Evolutionary conservation across 352 stramenopile genomes (phyloP), one percentile per base, ranked within the genome.

Genomic region (Globisporangium recalcitrans): DNA sequence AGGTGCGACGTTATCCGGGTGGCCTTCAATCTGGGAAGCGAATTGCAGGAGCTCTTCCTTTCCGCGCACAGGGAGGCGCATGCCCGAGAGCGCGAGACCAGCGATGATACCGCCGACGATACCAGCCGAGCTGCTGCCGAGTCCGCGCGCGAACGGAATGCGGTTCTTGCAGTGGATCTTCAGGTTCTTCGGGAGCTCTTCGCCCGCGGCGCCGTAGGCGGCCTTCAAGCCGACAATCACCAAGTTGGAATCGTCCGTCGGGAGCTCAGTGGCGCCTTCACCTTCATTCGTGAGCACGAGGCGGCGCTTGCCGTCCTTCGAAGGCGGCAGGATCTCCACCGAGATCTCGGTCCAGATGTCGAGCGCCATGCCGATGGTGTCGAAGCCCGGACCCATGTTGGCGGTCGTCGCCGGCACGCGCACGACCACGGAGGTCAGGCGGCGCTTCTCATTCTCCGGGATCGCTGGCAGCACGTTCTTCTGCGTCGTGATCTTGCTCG

Each of bases 291-390:
- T 97, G 64, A 99, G 98, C 71, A 88, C 84, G 73, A 99, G 97
- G 54, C 75, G 85, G 32, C 91, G 87, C 22, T 83, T 59, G 31
- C 42, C 53, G 14, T 58, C 60, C 44, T 63, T 65, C 10, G 68
- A 65, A 4, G 73, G 70, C 26, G 71, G 59, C 70, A 88, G 63
- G 22, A 98, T 80, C 68, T 97, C 82, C 5, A 98, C 96, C 22
- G 96, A 98, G 40, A 99, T 96, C 81, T 99, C 97, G 22, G 91
- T 98, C 97, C 97, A 99, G 62, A 99, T 97, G 80, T 99, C 97
- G 27, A 99, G 88, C 13, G 97, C 96, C 87, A 99, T 97, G 48
- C 96, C 97, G 68, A 99, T 97, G 58, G 94, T 99, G 73, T 99
- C 97, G 66, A 98, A 99, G 62, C 97, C 97, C 2, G 97, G 97